Percentiles rank a stretch among this genome's conserved stretches.
These are phyloP conservation scores for Phytophthora pistaciae DNA, from an alignment of 352 stramenopile species.

Conservation along the genomic window DNA sequence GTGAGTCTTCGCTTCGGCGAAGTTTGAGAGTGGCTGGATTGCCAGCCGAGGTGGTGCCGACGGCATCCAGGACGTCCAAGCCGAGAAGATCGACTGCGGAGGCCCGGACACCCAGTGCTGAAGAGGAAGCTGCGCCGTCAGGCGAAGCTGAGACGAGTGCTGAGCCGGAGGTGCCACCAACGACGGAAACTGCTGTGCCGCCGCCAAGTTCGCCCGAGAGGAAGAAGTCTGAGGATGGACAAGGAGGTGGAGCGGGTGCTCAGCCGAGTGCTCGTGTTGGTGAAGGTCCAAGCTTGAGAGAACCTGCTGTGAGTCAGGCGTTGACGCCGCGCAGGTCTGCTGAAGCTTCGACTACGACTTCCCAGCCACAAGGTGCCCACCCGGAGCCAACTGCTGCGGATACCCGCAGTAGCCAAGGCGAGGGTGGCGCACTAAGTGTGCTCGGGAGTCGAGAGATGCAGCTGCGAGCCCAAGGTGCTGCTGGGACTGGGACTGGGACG, in stretches of 20 bases:
- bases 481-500: background rate
- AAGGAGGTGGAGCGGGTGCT: background rate
- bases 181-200: background rate
- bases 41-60: background rate
- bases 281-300: background rate
- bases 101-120: too few relatives aligned
- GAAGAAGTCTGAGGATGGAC: background rate
- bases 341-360: background rate
- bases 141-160: background rate
- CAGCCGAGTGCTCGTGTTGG: background rate
- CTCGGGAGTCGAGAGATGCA: background rate
- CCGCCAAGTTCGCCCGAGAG: background rate
- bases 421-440: background rate
- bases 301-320: background rate
- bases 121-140: background rate
- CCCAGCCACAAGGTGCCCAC: background rate
- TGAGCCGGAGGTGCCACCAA: background rate
- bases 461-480: background rate
- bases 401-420: background rate
- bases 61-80: too few relatives aligned
- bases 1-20: conserved; percentile 2
- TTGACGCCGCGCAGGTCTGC: background rate
- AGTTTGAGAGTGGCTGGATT: background rate
- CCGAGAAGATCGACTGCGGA: too few relatives aligned
- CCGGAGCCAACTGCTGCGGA: background rate